Base-by-base conservation (phyloP, 2,329 filamentous ascomycete genomes). In the Penicillium occitanis region DNA sequence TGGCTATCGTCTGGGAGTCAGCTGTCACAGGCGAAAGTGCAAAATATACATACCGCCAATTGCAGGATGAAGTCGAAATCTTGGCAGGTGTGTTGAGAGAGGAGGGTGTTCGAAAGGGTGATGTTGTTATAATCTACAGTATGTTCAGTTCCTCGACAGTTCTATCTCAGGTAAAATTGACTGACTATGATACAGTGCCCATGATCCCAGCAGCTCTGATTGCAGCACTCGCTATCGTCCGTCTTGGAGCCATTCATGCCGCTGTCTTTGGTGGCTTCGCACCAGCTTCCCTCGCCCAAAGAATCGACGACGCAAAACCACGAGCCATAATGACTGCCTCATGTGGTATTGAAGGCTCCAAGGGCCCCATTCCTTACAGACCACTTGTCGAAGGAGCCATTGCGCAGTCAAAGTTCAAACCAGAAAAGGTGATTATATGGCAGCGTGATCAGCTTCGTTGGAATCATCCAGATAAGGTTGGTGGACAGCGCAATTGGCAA, bases 251-350 rank as follows among this genome's bases (percentile, higher is more conserved):
- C 17, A 88, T 97, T 62, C 94, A 98, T 75, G 89, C 91, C 3
- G 92, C 96, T 4, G 94, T 98, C 3, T 97, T 97, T 77, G 94
- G 94, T 50, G 93, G 94, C 0, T 98, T 98, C 75, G 92, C 92
- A 0, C 84, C 93, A 0, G 83, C 85, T 10, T 91, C 93, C 3
- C 83, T 97, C 53, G 92, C 93, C 0, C 93, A 97, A 79, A 86
- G 93, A 30, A 96, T 98, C 70, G 92, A 96, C 61, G 90, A 91
- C 0, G 92, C 90, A 7, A 85, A 85, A 40, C 92, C 93, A 7
- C 86, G 86, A 8, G 88, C 86, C 10, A 87, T 97, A 59, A 86
- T 97, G 75, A 97, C 93, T 0, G 93, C 93, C 0, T 96, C 92
- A 8, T 97, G 93, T 77, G 93, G 93, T 40, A 93, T 97, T 65